Percentiles rank a stretch among this genome's conserved stretches.
phyloP scores from a whole-genome alignment of 805 yeast genomes.

The Candida nitratophila region DNA sequence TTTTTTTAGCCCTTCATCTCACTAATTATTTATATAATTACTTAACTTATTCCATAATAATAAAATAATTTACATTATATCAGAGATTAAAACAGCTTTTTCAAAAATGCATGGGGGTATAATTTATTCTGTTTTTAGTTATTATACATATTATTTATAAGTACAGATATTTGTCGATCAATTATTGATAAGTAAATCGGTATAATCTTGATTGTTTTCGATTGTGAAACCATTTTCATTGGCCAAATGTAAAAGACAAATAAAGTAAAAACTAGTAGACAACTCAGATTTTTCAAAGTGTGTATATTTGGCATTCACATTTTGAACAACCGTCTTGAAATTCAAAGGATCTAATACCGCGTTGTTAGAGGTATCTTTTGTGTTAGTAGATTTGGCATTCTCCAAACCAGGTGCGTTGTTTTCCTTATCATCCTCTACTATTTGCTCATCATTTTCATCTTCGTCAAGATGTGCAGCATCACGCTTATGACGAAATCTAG shows the following conservation, averaged over 20 bases:
- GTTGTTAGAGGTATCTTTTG: not conserved
- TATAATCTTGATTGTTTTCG: constrained; percentile 26
- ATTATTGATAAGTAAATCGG: constrained; percentile 29
- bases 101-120: not conserved
- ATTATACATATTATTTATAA: not conserved
- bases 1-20: too few species aligned
- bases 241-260: constrained; percentile 42
- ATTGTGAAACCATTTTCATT: constrained; percentile 40
- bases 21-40: too few species aligned
- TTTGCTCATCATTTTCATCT: constrained; percentile 10
- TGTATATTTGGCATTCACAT: constrained; percentile 29
- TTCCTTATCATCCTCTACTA: constrained; percentile 1
- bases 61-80: too few species aligned
- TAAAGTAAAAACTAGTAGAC: constrained; percentile 44
- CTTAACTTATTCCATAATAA: too few species aligned
- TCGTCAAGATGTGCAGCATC: constrained; percentile 24
- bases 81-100: too few species aligned
- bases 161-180: too few species aligned
- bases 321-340: constrained; percentile 29
- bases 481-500: constrained; percentile 18
- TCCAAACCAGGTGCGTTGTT: constrained; percentile 2
- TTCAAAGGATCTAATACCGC: constrained; percentile 9
- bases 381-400: not conserved
- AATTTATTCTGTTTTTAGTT: not conserved
- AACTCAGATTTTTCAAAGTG: constrained; percentile 32